Conservation (phyloP, 768 basidiomycete genomes). For the Mycena metata region DNA sequence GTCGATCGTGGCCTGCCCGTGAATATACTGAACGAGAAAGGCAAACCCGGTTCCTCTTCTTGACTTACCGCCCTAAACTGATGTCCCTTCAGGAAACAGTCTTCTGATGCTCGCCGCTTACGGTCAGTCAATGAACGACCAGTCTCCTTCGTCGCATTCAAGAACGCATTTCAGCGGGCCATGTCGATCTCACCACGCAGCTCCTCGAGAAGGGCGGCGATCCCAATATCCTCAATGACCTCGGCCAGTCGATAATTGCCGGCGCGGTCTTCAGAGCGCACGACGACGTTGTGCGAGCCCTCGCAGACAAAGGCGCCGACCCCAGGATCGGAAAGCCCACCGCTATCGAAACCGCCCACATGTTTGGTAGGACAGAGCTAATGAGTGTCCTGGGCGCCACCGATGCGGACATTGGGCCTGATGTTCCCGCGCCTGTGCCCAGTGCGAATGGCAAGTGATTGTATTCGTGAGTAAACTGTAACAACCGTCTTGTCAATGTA, state of each 20-base stretch:
- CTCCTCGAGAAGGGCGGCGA: constrained; percentile 73
- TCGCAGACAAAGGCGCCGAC: constrained; percentile 71
- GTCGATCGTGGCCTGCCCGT: constrained; percentile 77
- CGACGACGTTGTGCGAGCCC: constrained; percentile 70
- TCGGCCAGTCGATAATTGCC: constrained; percentile 79
- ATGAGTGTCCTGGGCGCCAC: constrained; percentile 70
- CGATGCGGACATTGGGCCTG: constrained; percentile 63
- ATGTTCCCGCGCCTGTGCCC: constrained; percentile 51
- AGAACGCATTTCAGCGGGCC: constrained; percentile 58
- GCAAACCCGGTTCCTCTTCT: constrained; percentile 45
- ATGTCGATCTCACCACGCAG: constrained; percentile 63
- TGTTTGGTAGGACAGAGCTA: constrained; percentile 73
- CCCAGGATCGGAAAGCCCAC: constrained; percentile 75
- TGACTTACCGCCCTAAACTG: background rate
- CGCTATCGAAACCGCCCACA: constrained; percentile 76
- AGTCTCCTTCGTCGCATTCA: constrained; percentile 21
- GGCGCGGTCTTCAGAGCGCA: constrained; percentile 85
- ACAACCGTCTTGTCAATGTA: background rate
- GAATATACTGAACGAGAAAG: constrained; percentile 82
- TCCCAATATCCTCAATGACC: constrained; percentile 78
- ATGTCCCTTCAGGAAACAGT: constrained; percentile 72
- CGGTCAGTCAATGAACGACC: constrained; percentile 26
- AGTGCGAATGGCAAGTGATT: background rate
- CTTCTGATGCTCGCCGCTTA: constrained; percentile 86
- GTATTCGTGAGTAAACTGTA: constrained; percentile 12